Evolutionary conservation across 495 filamentous ascomycete genomes (phyloP), one percentile per base, ranked within the genome.

Genomic region (Ascodesmis nigricans): DNA sequence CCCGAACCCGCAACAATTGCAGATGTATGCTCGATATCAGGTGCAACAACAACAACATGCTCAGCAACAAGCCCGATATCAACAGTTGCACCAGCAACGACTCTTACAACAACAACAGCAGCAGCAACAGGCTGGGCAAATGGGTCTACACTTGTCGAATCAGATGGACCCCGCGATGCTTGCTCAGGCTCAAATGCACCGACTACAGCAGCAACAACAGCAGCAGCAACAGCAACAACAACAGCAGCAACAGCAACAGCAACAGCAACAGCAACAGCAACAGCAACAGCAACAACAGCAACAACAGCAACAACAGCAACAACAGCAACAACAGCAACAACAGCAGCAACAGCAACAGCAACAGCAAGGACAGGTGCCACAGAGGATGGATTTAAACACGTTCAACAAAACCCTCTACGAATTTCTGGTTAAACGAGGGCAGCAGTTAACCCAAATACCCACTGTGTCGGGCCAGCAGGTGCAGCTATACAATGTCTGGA

Each of bases 401-500:
- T 87, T 92, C 41, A 59, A 83, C 57, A 76, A 76, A 40, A 70
- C 66, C 23, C 55, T 93, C 2, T 59, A 64, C 3, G 53, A 61
- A 2, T 82, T 83, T 44, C 83, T 87, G 73, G 60, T 62, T 36
- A 59, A 62, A 39, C 67, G 71, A 38, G 67, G 69, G 22, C 59
- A 73, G 13, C 72, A 69, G 0, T 61, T 93, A 20, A 74, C 84
- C 21, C 55, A 55, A 2, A 72, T 70, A 38, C 81, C 82, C 0
- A 53, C 62, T 7, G 66, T 91, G 29, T 67, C 66, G 19, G 73
- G 74, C 28, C 72, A 78, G 17, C 63, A 61, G 0, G 59, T 93
- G 24, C 68, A 72, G 43, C 54, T 90, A 23, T 62, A 75, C 31
- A 68, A 72, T 29, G 63, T 97, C 5, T 93, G 79, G 57, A 65